These are phyloP conservation scores for Babesia sp. DNA, from an alignment of 169 alveolate species.

Conservation along the genomic window DNA sequence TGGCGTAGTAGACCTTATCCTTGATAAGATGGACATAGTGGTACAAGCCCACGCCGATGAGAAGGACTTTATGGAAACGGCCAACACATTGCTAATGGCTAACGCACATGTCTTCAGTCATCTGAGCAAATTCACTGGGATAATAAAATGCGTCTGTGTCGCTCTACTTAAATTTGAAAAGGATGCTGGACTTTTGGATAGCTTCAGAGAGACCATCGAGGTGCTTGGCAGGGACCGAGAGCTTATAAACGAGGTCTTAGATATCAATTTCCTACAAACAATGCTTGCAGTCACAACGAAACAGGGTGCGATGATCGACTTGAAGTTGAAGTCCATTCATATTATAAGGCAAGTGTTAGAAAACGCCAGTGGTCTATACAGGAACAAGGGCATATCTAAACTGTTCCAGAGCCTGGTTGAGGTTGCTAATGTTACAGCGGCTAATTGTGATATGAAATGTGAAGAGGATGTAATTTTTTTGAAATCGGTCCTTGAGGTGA, in stretches of 20 bases:
- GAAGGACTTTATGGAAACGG: not conserved
- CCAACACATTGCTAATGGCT: not conserved
- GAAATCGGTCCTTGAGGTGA: not conserved
- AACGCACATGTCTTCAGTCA: constrained; percentile 24
- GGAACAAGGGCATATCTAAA: not conserved
- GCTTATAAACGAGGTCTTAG: not conserved
- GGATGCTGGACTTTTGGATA: not conserved
- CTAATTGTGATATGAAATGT: not conserved
- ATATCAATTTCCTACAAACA: not conserved
- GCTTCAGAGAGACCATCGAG: not conserved
- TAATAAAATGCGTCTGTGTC: not conserved
- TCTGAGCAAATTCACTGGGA: not conserved
- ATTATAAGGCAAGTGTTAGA: constrained; percentile 6
- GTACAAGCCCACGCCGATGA: not conserved
- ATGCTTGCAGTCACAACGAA: not conserved
- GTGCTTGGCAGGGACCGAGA: not conserved
- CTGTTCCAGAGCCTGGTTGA: not conserved
- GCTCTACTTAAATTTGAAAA: not conserved
- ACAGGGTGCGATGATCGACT: not conserved
- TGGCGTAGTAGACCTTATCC: not conserved
- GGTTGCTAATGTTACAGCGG: not conserved
- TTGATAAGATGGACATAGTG: not conserved
- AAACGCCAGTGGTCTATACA: not conserved
- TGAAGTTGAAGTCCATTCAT: not conserved
- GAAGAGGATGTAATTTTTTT: not conserved